Percentiles rank a stretch among this genome's conserved stretches.
phyloP scores from a whole-genome alignment of 306 rosid species.

The Chamaecrista fasciculata region DNA sequence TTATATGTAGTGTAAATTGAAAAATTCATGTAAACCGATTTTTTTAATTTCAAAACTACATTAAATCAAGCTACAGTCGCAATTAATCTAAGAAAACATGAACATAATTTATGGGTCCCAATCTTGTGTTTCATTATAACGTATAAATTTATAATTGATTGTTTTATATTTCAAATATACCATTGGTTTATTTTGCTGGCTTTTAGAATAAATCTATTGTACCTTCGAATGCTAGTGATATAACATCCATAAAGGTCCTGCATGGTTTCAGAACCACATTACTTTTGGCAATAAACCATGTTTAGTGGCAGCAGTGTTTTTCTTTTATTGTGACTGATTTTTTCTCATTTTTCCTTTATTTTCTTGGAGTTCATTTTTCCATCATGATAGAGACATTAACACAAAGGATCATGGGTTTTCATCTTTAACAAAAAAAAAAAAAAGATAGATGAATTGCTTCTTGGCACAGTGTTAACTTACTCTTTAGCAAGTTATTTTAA shows the following conservation, averaged over 20 bases:
- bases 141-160: neutral
- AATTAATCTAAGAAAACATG: too few relatives aligned
- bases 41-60: too few relatives aligned
- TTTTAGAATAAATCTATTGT: conserved; percentile 12
- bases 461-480: neutral
- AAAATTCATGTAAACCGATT: too few relatives aligned
- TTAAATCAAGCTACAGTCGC: too few relatives aligned
- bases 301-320: neutral
- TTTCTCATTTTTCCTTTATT: conserved; percentile 6
- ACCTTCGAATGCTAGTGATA: neutral
- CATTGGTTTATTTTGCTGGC: neutral
- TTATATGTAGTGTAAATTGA: too few relatives aligned
- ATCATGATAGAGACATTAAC: neutral
- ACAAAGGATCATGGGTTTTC: neutral
- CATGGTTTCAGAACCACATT: neutral
- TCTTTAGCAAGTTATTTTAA: conserved; percentile 25
- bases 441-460: neutral
- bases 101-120: too few relatives aligned
- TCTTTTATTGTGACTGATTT: neutral
- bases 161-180: conserved; percentile 1
- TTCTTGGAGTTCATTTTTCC: conserved; percentile 16
- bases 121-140: too few relatives aligned
- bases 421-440: too few relatives aligned
- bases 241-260: neutral
- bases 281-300: neutral